Evolutionary conservation across 2,329 filamentous ascomycete species (phyloP).

Genomic region (Aspergillus sojae): DNA sequence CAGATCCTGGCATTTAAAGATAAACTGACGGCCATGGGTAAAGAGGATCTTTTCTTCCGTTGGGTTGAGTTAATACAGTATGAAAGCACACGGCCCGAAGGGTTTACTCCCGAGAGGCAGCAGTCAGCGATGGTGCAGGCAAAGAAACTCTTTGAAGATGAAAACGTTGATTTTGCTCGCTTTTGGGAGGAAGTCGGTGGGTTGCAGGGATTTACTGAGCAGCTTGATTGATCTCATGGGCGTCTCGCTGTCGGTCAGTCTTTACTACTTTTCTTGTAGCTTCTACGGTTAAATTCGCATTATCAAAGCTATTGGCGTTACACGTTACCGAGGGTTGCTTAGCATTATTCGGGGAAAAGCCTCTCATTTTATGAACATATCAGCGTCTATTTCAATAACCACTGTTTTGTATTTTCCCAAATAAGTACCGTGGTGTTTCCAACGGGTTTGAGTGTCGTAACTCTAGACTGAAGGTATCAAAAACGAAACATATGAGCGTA

Average conservation of each 20-base stretch:
- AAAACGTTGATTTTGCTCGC: conserved; percentile 79
- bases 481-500: conserved; percentile 3
- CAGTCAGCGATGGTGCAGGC: conserved; percentile 72
- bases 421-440: not conserved
- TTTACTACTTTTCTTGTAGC: not conserved
- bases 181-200: conserved; percentile 74
- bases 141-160: conserved; percentile 70
- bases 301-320: not conserved
- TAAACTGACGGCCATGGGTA: conserved; percentile 71
- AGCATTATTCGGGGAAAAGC: not conserved
- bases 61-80: conserved; percentile 94
- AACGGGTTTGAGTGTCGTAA: not conserved
- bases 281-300: not conserved
- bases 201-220: conserved; percentile 57
- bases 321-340: not conserved
- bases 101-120: conserved; percentile 76
- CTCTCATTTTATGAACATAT: not conserved
- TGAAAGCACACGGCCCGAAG: conserved; percentile 76
- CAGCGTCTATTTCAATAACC: not conserved
- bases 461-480: not conserved
- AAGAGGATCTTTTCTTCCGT: conserved; percentile 85
- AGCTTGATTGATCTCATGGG: conserved; percentile 38
- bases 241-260: not conserved
- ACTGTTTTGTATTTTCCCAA: not conserved
- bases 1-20: conserved; percentile 83